Evolutionary conservation across 2,329 filamentous ascomycete species (phyloP), one percentile per base, ranked within the genome.

Genomic region (Rhynchosporium agropyri): DNA sequence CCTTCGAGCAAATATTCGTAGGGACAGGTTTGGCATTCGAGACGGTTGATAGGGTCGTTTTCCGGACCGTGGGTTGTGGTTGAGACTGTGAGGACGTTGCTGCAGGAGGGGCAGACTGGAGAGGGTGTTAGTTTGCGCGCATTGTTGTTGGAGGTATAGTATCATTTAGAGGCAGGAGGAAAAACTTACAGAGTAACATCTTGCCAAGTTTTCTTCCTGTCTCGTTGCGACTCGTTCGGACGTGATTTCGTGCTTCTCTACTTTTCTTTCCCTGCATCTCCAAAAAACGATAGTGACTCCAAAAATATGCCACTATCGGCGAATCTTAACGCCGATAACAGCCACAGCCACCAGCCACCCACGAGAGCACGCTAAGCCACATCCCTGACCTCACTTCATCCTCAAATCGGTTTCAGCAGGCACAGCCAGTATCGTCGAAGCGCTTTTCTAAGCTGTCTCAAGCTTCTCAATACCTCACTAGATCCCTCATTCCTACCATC

Each of bases 11-110:
- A 81, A 77, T 92, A 92, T 76, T 96, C 88, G 80, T 96, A 99
- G 3, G 95, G 94, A 72, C 95, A 99, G 63, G 92, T 96, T 63
- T 92, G 90, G 80, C 95, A 99, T 78, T 96, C 92, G 77, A 98
- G 92, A 63, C 92, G 89, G 80, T 97, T 97, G 72, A 64, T 59
- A 5, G 61, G 51, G 26, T 60, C 51, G 51, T 78, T 76, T 65
- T 77, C 79, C 4, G 71, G 65, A 73, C 71, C 56, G 20, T 46
- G 33, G 53, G 61, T 38, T 43, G 68, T 66, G 6, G 61, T 65
- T 33, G 86, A 87, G 72, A 94, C 88, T 73, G 89, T 91, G 74
- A 95, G 86, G 77, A 92, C 87, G 80, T 94, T 95, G 77, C 87
- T 87, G 82, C 91, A 95, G 75, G 86, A 85, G 57, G 91, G 91